Evolutionary conservation across 345 rosid species (phyloP).

Genomic region (Aurinia saxatilis): DNA sequence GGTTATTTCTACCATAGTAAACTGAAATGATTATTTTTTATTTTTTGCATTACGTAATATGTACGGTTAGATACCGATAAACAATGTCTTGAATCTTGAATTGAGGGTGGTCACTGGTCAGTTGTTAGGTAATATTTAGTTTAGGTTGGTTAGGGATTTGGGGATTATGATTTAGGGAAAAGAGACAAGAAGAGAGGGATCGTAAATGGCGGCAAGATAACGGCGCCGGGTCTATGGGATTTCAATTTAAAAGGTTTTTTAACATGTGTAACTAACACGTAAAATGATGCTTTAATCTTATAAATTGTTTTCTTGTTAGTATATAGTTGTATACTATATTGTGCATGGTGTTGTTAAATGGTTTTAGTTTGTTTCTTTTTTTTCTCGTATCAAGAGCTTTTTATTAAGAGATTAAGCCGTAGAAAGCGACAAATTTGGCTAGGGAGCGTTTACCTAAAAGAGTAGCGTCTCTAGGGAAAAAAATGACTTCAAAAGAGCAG

Average conservation of each 20-base stretch:
- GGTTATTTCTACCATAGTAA: too few species aligned
- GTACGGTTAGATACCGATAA: neutral
- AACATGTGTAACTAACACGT: constrained; percentile 6
- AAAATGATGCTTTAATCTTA: constrained; percentile 1
- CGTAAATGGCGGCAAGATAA: constrained; percentile 30
- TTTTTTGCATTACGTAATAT: neutral
- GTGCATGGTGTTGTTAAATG: neutral
- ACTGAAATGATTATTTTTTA: neutral
- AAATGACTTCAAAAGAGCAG: too few species aligned
- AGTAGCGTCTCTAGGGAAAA: too few species aligned
- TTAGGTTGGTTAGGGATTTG: constrained; percentile 21
- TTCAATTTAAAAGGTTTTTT: neutral
- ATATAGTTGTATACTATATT: neutral
- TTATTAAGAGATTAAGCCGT: too few species aligned
- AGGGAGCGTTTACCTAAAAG: too few species aligned
- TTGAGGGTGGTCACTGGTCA: neutral
- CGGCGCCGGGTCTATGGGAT: constrained; percentile 14
- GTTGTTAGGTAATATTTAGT: constrained; percentile 15
- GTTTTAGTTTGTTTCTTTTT: too few species aligned
- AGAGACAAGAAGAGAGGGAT: constrained; percentile 1
- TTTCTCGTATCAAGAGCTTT: too few species aligned
- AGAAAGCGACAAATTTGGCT: too few species aligned
- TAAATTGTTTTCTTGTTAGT: neutral
- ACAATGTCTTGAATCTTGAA: constrained; percentile 1
- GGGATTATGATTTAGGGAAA: constrained; percentile 16